These are phyloP conservation scores for Pleurotus sapidus DNA, from an alignment of 768 basidiomycete species.

Conservation along the genomic window DNA sequence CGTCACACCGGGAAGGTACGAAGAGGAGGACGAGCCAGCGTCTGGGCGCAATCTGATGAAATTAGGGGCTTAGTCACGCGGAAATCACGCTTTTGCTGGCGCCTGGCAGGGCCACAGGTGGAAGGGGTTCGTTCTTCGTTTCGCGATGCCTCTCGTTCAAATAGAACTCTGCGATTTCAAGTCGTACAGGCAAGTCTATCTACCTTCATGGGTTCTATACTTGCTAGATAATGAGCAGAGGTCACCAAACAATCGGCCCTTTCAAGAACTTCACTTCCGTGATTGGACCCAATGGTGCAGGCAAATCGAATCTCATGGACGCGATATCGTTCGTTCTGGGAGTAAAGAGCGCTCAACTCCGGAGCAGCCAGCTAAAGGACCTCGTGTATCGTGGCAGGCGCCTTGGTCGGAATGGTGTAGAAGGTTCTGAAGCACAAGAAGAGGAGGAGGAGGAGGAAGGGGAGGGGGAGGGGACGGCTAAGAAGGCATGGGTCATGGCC, in stretches of 20 bases:
- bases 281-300: constrained; percentile 98
- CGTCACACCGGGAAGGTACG: no score
- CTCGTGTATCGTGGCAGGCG: constrained; percentile 90
- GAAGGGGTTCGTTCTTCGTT: no score
- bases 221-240: constrained; percentile 33
- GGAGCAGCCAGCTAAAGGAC: constrained; percentile 92
- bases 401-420: constrained; percentile 38
- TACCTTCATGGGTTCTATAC: background rate
- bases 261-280: constrained; percentile 93
- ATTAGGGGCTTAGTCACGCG: no score
- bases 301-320: constrained; percentile 99
- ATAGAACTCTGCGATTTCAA: constrained; percentile 98
- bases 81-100: no score
- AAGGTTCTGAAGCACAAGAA: constrained; percentile 15
- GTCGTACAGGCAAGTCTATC: constrained; percentile 69
- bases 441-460: constrained; percentile 41
- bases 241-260: constrained; percentile 85
- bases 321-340: constrained; percentile 99
- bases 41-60: no score
- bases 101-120: no score
- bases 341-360: constrained; percentile 88
- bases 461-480: constrained; percentile 79
- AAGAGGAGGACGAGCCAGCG: no score
- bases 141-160: constrained; percentile 70
- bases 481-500: constrained; percentile 95